A percentile compares a stretch with the other conserved stretches of the same genome.
Evolutionary conservation across 2,329 filamentous ascomycete species (phyloP).

Genomic region (Phoma herbarum): DNA sequence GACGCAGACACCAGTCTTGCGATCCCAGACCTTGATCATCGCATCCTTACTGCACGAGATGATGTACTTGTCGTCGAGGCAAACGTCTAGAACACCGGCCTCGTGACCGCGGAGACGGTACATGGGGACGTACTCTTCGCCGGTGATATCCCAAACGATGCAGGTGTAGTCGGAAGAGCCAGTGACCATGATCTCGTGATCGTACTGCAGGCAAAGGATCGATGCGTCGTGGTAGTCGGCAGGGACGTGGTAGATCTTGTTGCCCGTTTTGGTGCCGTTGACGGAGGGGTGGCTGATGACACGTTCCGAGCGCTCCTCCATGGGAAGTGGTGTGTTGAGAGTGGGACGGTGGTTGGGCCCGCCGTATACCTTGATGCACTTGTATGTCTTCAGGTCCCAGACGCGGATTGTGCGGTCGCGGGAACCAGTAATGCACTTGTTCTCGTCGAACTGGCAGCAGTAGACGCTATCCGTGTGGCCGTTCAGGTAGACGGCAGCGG

Average conservation of each 20-base stretch:
- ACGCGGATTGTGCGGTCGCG: slow-evolving; percentile 94
- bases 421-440: slow-evolving; percentile 96
- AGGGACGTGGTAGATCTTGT: slow-evolving; percentile 58
- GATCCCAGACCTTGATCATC: slow-evolving; percentile 94
- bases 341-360: slow-evolving; percentile 69
- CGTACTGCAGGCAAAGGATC: slow-evolving; percentile 94
- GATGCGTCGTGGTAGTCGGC: slow-evolving; percentile 82
- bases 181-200: slow-evolving; percentile 90
- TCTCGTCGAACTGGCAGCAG: slow-evolving; percentile 97
- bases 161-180: slow-evolving; percentile 92
- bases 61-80: slow-evolving; percentile 90
- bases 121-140: slow-evolving; percentile 70
- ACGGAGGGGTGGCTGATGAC: slow-evolving; percentile 57
- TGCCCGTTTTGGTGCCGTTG: slow-evolving; percentile 58
- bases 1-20: slow-evolving; percentile 76
- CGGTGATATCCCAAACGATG: slow-evolving; percentile 90
- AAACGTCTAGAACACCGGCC: slow-evolving; percentile 91
- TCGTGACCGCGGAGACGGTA: slow-evolving; percentile 79
- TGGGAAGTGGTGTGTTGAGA: slow-evolving; percentile 58
- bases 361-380: slow-evolving; percentile 87
- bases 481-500: slow-evolving; percentile 85
- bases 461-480: slow-evolving; percentile 97
- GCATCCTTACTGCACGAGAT: slow-evolving; percentile 97
- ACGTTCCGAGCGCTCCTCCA: slow-evolving; percentile 53
- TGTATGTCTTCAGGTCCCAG: slow-evolving; percentile 91